phyloP scores from a whole-genome alignment of 495 filamentous ascomycete genomes.

The Aspergillus saccharolyticus region DNA sequence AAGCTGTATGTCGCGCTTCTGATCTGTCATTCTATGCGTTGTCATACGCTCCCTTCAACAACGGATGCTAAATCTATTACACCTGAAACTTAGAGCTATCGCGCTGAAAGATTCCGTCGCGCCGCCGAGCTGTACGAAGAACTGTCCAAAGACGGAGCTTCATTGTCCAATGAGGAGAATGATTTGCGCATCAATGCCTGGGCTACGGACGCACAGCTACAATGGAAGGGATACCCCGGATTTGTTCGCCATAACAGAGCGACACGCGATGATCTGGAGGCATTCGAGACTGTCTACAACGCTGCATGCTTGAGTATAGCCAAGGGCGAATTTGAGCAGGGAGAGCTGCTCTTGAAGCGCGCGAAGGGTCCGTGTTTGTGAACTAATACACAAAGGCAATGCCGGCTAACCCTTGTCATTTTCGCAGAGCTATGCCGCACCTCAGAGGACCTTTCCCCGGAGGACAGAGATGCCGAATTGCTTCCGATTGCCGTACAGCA shows the following conservation, averaged over 20 bases:
- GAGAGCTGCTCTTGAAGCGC: slow-evolving; percentile 72
- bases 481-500: slow-evolving; percentile 85
- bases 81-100: slow-evolving; percentile 56
- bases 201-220: slow-evolving; percentile 78
- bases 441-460: slow-evolving; percentile 73
- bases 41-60: neutral
- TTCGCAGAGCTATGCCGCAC: slow-evolving; percentile 72
- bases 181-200: slow-evolving; percentile 82
- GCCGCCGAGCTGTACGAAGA: slow-evolving; percentile 65
- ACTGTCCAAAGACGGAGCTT: slow-evolving; percentile 44
- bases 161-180: slow-evolving; percentile 64
- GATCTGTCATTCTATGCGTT: neutral
- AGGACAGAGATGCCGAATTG: slow-evolving; percentile 78
- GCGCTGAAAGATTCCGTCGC: slow-evolving; percentile 72
- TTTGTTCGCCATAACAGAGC: slow-evolving; percentile 52
- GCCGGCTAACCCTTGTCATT: slow-evolving; percentile 12
- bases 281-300: slow-evolving; percentile 93
- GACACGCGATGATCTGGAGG: slow-evolving; percentile 72
- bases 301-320: slow-evolving; percentile 83
- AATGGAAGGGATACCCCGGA: slow-evolving; percentile 65
- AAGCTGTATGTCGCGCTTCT: slow-evolving; percentile 55
- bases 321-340: slow-evolving; percentile 68
- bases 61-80: slow-evolving; percentile 6
- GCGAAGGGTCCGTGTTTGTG: slow-evolving; percentile 54
- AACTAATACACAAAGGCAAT: neutral